Conservation (phyloP, 352 stramenopile genomes). For the Phytophthora sojae region DNA sequence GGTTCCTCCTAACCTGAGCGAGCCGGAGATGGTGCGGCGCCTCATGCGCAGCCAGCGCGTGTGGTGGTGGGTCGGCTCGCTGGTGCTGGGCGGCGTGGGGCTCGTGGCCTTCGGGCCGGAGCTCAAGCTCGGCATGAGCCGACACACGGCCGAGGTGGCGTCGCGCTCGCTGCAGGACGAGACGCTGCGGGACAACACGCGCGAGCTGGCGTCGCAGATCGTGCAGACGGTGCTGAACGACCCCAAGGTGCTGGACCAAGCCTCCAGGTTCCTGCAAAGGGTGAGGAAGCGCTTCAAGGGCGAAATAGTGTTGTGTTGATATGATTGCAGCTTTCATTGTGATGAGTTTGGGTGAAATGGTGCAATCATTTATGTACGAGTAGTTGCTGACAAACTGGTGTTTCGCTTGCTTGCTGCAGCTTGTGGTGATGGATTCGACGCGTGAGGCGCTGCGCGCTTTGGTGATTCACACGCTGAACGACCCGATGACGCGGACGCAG, state of each 20-base stretch:
- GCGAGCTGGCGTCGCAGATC: slow-evolving; percentile 84
- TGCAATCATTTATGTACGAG: slow-evolving; percentile 20
- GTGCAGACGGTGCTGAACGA: slow-evolving; percentile 89
- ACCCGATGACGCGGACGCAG: slow-evolving; percentile 61
- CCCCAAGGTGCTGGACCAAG: slow-evolving; percentile 84
- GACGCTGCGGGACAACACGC: slow-evolving; percentile 76
- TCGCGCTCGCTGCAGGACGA: slow-evolving; percentile 87
- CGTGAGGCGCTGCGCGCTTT: slow-evolving; percentile 57
- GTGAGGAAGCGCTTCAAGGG: slow-evolving; percentile 29
- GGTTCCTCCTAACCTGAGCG: slow-evolving; percentile 38
- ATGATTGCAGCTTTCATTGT: slow-evolving; percentile 28
- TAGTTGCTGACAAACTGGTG: slow-evolving; percentile 3
- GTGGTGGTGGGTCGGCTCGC: slow-evolving; percentile 63
- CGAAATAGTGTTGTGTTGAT: slow-evolving; percentile 13
- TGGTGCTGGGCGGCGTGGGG: slow-evolving; percentile 49
- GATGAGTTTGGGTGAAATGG: background rate
- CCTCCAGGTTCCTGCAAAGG: slow-evolving; percentile 75
- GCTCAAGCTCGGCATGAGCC: slow-evolving; percentile 82
- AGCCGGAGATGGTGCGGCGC: slow-evolving; percentile 49
- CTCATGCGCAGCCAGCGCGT: slow-evolving; percentile 62
- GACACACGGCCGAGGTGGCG: slow-evolving; percentile 84
- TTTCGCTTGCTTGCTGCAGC: slow-evolving; percentile 37
- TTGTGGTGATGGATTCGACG: slow-evolving; percentile 75
- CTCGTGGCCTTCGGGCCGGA: slow-evolving; percentile 81
- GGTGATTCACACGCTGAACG: slow-evolving; percentile 69